Base-by-base conservation (phyloP, 495 filamentous ascomycete genomes). In the Cladorrhinum samala region DNA sequence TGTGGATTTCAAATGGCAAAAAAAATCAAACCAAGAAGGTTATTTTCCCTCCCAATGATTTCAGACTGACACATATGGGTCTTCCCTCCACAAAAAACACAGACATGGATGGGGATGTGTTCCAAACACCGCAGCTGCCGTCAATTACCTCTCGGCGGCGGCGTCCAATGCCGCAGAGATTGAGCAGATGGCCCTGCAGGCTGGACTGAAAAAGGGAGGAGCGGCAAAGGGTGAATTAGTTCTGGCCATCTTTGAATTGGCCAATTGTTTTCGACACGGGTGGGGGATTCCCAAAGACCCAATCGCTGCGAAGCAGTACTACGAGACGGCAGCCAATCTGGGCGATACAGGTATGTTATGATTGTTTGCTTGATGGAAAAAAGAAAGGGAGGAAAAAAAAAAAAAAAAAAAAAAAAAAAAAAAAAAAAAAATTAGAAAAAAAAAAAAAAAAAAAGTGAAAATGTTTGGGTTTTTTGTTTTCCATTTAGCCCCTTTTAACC, bases 181-280 rank as follows among this genome's bases (percentile, higher is more conserved):
- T 48, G 94, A 98, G 70, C 77, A 85, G 11, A 75, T 87, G 53
- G 93, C 93, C 9, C 80, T 97, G 19, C 71, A 82, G 52, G 85
- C 91, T 14, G 91, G 92, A 4, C 78, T 91, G 68, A 93, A 91
- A 73, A 94, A 92, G 68, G 93, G 93, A 40, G 93, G 94, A 49
- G 82, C 87, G 27, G 93, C 92, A 33, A 99, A 99, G 71, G 92
- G 93, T 39, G 94, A 99, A 72, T 82, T 99, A 47, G 87, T 96
- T n/a, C 84, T 97, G 25, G 93, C 93, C 13, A 96, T 99, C 50
- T 97, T 91, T 66, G 93, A 99, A 68, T 65, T 89, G 64, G 93
- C 87, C 24, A 96, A 97, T 71, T 95, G 87, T 65, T 97, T 95
- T 75, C 86, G 94, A 39, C 84, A 97, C 70, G 93, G 91, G 21